Conservation (phyloP, 305 asterid genomes). For the Ilex paraguariensis region DNA sequence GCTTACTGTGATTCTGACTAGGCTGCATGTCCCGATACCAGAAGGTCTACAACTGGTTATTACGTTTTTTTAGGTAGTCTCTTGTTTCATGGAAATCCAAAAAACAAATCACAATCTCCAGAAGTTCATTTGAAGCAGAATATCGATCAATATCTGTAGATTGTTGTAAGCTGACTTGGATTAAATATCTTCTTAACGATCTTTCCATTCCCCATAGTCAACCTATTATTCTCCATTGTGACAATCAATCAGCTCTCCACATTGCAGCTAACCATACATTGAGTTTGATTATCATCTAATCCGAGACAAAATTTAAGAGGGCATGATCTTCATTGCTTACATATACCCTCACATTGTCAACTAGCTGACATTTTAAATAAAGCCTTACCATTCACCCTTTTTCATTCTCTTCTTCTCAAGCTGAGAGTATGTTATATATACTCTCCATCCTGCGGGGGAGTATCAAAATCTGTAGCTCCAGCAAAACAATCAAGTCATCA, state of each 20-base stretch:
- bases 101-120: background rate
- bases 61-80: background rate
- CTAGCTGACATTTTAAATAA: too few species aligned
- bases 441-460: too few species aligned
- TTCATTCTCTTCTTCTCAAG: too few species aligned
- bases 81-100: too few species aligned
- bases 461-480: too few species aligned
- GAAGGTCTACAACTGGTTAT: background rate
- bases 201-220: background rate
- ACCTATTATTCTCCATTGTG: background rate
- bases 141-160: background rate
- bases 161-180: background rate
- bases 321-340: too few species aligned
- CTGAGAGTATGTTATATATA: too few species aligned
- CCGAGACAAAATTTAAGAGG: too few species aligned
- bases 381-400: too few species aligned
- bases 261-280: background rate
- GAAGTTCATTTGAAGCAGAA: background rate
- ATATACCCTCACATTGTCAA: too few species aligned
- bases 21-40: background rate
- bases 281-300: too few species aligned
- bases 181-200: background rate
- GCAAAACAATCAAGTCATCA: too few species aligned
- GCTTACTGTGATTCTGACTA: background rate
- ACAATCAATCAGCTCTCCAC: background rate